phyloP scores from a whole-genome alignment of 495 filamentous ascomycete species.

The Xylaria curta region DNA sequence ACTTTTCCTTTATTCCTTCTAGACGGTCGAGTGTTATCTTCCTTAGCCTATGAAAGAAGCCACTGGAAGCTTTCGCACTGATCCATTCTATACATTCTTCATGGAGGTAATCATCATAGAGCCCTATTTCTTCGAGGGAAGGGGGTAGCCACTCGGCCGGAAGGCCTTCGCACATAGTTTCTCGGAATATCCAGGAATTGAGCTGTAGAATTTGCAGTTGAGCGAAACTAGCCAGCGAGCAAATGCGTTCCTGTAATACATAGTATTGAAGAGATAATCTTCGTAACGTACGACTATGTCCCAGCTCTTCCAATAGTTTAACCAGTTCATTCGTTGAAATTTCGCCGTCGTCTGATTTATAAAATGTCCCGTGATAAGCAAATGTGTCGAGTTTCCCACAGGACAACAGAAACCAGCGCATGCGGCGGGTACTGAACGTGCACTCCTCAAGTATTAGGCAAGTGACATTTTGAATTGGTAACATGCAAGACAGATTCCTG shows the following conservation, averaged over 20 bases:
- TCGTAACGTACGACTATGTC: neutral
- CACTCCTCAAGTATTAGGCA: neutral
- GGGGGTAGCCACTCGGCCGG: neutral
- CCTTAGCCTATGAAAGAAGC: neutral
- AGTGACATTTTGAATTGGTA: neutral
- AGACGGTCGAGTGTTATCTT: no score
- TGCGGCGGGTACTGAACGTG: neutral
- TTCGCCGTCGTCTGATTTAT: no score
- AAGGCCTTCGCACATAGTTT: neutral
- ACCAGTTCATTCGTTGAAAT: neutral
- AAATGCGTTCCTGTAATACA: neutral
- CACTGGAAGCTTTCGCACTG: neutral
- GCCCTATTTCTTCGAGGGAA: neutral
- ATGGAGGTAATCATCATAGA: no score
- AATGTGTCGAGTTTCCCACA: conserved; percentile 1
- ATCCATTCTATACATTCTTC: neutral
- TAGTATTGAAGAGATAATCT: neutral
- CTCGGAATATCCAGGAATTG: no score
- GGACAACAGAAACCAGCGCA: neutral
- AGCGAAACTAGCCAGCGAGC: neutral
- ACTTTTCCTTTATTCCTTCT: neutral
- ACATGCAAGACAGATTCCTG: neutral
- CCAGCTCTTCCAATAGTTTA: neutral
- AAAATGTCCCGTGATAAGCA: no score
- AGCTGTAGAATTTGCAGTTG: neutral